Percentiles rank a stretch among this genome's conserved stretches.
These are phyloP conservation scores for Aspergillus candidus DNA, from an alignment of 2,329 filamentous ascomycete genomes.

Conservation along the genomic window DNA sequence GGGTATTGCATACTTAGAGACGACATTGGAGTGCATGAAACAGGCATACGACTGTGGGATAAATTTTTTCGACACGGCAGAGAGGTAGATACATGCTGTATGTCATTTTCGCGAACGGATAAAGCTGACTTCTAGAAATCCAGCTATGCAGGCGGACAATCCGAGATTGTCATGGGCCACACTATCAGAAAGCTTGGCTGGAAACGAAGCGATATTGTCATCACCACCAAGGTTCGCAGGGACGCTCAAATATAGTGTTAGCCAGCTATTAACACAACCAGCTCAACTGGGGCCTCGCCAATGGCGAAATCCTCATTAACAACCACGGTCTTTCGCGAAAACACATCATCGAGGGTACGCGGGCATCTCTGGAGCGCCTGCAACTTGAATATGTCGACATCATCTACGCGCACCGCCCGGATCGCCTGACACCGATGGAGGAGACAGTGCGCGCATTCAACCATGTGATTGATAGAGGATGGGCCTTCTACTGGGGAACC, in stretches of 20 bases:
- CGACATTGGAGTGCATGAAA: slow-evolving; percentile 36
- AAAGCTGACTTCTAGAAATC: neutral
- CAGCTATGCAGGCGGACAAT: slow-evolving; percentile 47
- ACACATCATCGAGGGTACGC: slow-evolving; percentile 62
- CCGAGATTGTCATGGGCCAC: slow-evolving; percentile 50
- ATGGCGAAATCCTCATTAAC: slow-evolving; percentile 59
- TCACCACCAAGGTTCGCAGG: slow-evolving; percentile 27
- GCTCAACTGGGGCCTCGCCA: slow-evolving; percentile 59
- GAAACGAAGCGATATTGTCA: slow-evolving; percentile 49
- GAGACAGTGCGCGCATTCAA: slow-evolving; percentile 68
- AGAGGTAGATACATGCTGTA: slow-evolving; percentile 26
- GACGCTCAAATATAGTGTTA: slow-evolving; percentile 3
- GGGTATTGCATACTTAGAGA: slow-evolving; percentile 12
- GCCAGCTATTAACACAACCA: slow-evolving; percentile 3
- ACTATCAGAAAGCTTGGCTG: slow-evolving; percentile 52
- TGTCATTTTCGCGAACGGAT: neutral
- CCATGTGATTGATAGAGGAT: slow-evolving; percentile 61
- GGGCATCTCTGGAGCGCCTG: slow-evolving; percentile 55
- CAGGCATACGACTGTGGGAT: slow-evolving; percentile 53
- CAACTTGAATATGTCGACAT: slow-evolving; percentile 64
- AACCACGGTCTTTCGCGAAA: slow-evolving; percentile 65
- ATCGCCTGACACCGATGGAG: slow-evolving; percentile 62
- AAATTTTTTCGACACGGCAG: slow-evolving; percentile 55
- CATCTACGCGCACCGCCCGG: slow-evolving; percentile 65
- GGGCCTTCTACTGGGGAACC: slow-evolving; percentile 67